A percentile compares a stretch with the other conserved stretches of the same genome.
These are phyloP conservation scores for Tripidium arundinaceum DNA, from an alignment of 202 grass and related monocot genomes.

Conservation along the genomic window DNA sequence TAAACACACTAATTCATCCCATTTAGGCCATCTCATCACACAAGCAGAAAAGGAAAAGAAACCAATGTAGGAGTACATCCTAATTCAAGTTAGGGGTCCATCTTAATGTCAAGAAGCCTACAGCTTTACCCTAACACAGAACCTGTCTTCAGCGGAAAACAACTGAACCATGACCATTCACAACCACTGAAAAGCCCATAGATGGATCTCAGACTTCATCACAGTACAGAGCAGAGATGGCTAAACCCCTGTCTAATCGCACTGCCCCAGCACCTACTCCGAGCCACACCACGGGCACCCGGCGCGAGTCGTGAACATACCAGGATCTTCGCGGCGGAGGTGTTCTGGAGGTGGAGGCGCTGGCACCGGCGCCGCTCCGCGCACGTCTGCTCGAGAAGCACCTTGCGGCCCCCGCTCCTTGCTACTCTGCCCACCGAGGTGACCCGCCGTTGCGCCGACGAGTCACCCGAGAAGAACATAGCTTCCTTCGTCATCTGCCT, in stretches of 20 bases:
- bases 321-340: conserved; percentile 86
- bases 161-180: neutral
- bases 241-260: neutral
- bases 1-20: neutral
- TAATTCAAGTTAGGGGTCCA: neutral
- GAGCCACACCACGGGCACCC: neutral
- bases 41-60: neutral
- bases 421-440: conserved; percentile 88
- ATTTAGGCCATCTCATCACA: neutral
- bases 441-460: conserved; percentile 68
- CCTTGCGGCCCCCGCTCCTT: conserved; percentile 95
- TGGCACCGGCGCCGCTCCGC: conserved; percentile 72
- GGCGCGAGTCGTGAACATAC: conserved; percentile 35
- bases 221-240: neutral
- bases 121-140: neutral
- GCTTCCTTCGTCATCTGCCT: neutral
- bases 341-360: conserved; percentile 59
- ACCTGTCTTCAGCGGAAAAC: neutral
- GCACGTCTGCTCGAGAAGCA: conserved; percentile 77
- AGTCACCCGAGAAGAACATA: conserved; percentile 92
- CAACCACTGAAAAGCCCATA: neutral
- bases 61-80: neutral
- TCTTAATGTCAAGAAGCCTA: neutral
- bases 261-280: neutral
- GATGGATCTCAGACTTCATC: conserved; percentile 1